phyloP scores from a whole-genome alignment of 306 rosid genomes.

The Urtica urens region DNA sequence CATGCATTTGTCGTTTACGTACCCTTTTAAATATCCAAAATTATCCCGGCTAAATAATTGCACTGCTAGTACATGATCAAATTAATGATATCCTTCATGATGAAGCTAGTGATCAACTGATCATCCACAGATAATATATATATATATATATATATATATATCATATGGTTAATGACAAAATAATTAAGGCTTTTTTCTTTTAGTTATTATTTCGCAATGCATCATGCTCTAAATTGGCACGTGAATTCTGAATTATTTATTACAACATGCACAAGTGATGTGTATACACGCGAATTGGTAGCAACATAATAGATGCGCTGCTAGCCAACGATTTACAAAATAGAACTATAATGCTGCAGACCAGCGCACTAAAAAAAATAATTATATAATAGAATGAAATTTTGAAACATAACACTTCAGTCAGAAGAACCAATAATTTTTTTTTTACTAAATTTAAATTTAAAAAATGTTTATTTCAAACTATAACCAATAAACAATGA shows the following conservation, averaged over 20 bases:
- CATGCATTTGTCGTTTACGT: constrained; percentile 21
- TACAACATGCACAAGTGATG: not conserved
- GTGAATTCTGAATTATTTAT: not conserved
- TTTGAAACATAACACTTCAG: too few relatives aligned
- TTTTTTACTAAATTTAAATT: too few relatives aligned
- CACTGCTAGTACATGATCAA: constrained; percentile 16
- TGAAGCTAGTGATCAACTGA: constrained; percentile 25
- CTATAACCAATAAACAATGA: too few relatives aligned
- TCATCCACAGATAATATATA: constrained; percentile 4
- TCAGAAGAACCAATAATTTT: too few relatives aligned
- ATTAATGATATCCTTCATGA: constrained; percentile 41
- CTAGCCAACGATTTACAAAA: too few relatives aligned
- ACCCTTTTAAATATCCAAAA: constrained; percentile 3
- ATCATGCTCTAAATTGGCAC: constrained; percentile 4
- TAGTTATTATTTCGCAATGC: not conserved
- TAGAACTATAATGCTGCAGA: too few relatives aligned
- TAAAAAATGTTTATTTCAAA: too few relatives aligned
- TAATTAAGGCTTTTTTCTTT: constrained; percentile 14
- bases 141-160: not conserved
- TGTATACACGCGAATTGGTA: too few relatives aligned
- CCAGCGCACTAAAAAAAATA: too few relatives aligned
- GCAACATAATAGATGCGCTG: too few relatives aligned
- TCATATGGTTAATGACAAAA: not conserved
- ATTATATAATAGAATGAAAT: too few relatives aligned
- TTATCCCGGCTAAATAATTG: constrained; percentile 15